Base-by-base conservation (phyloP, 148 eudicot species). In the Arctostaphylos glauca region DNA sequence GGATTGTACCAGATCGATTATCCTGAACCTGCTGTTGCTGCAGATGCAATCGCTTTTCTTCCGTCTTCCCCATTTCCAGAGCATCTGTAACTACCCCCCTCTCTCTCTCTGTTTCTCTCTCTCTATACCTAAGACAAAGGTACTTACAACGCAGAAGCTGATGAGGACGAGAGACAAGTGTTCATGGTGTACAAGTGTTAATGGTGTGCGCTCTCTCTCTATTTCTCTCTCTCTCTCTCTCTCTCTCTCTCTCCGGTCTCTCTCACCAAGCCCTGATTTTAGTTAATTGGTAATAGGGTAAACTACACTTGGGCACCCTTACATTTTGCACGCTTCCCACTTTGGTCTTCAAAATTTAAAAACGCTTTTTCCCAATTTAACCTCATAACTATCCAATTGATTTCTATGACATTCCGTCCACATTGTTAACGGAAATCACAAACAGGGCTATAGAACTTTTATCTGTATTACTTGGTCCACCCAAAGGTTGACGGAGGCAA, bases 1-100 rank as follows among this genome's bases (percentile, higher is more conserved):
- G 48, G 59, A 86, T 53, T 55, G 70, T 49, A 38, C 81, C 83
- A 21, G 81, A 78, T 58, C 23, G 41, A 54, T 9, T 12, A 38
- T 59, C 50, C 12, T 31, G 68, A 23, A 16, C 53, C 53, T 53
- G 87, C 78, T 83, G 86, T 16, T 58, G 72, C 68, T 56, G 83
- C 56, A 77, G 48, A 15, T 87, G 84, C 59, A 87, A 81, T 81
- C 56, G 86, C 48, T 83, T 81, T 54, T 77, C 56, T 59, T 80
- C 52, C 64, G 74, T 48, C 80, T 89, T 89, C 78, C 91, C 91
- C 91, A 89, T 89, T 80, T 80, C 62, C 82, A 84, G 78, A 84
- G 88, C 91, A 87, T 89, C 91, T 84, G 89, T 82, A 50, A 84
- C 5, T 6, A 76, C 15, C 62, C 31, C 52, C 54, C 80, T 75